Evolutionary conservation across 2,329 filamentous ascomycete species (phyloP).

Genomic region (Neofusicoccum sp.): DNA sequence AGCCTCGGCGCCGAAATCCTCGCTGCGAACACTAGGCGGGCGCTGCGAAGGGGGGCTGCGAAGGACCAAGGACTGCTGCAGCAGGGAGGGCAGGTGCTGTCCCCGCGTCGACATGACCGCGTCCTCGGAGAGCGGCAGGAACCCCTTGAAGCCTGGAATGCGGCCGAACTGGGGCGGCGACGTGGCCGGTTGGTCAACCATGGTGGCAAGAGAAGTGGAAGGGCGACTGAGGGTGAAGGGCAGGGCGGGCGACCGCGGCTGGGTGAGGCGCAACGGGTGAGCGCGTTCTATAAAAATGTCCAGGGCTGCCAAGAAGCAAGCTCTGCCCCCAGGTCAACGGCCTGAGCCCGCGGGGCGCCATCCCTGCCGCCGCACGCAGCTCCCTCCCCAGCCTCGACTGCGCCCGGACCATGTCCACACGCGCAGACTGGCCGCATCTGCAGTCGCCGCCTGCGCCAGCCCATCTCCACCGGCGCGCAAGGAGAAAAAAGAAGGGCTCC

Average conservation of each 20-base stretch:
- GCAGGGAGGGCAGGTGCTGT: constrained; percentile 40
- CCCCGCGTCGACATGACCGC: constrained; percentile 43
- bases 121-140: constrained; percentile 43
- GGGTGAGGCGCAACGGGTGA: background rate
- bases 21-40: constrained; percentile 26
- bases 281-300: constrained; percentile 5
- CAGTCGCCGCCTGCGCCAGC: constrained; percentile 1
- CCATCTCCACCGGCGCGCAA: background rate
- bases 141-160: constrained; percentile 37
- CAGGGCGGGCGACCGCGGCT: background rate
- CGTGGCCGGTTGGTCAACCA: constrained; percentile 20
- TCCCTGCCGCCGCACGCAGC: constrained; percentile 6
- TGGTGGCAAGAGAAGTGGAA: background rate
- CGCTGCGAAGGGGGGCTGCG: background rate
- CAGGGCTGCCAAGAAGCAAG: constrained; percentile 1
- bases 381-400: background rate
- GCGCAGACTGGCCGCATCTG: no score
- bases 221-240: background rate
- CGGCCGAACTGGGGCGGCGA: constrained; percentile 26
- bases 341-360: background rate
- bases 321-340: background rate
- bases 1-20: constrained; percentile 26
- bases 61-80: constrained; percentile 17
- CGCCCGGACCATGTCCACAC: constrained; percentile 7
- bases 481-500: background rate